Conservation (phyloP, 176 grass and related monocot genomes). For the Avena sativa region DNA sequence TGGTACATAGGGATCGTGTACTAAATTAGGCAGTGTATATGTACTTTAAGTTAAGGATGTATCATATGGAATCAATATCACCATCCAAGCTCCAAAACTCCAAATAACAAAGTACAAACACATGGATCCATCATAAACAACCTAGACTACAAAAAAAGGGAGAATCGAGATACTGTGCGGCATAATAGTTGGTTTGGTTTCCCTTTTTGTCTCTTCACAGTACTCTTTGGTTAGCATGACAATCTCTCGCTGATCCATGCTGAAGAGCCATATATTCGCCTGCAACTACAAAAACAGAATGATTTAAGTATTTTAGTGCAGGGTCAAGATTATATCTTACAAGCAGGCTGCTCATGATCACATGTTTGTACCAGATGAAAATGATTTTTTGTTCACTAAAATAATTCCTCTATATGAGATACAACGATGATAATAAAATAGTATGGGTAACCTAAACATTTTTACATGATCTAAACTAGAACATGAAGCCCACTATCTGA, state of each 20-base stretch:
- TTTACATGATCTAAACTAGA: not conserved
- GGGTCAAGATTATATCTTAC: not conserved
- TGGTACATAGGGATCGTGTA: not conserved
- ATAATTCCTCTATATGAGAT: not conserved
- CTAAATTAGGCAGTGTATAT: not conserved
- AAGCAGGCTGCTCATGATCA: not conserved
- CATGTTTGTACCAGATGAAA: not conserved
- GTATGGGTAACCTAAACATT: not conserved
- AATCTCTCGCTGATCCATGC: not conserved
- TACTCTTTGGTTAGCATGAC: not conserved
- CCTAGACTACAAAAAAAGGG: not conserved
- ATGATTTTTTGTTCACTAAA: not conserved
- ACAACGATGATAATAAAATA: not conserved
- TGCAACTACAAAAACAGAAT: conserved; percentile 5
- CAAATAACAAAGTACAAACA: not conserved
- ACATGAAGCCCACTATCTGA: not conserved
- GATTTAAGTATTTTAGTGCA: not conserved
- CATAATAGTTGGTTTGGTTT: not conserved
- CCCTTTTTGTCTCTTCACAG: not conserved
- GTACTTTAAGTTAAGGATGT: conserved; percentile 7
- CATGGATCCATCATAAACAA: not conserved
- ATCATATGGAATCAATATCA: not conserved
- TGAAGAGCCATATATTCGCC: not conserved
- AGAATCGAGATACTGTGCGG: not conserved
- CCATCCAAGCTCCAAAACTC: not conserved